Percentiles rank a stretch among this genome's conserved stretches.
Evolutionary conservation across 73 alveolate genomes (phyloP).

Genomic region (Loxodes magnus): DNA sequence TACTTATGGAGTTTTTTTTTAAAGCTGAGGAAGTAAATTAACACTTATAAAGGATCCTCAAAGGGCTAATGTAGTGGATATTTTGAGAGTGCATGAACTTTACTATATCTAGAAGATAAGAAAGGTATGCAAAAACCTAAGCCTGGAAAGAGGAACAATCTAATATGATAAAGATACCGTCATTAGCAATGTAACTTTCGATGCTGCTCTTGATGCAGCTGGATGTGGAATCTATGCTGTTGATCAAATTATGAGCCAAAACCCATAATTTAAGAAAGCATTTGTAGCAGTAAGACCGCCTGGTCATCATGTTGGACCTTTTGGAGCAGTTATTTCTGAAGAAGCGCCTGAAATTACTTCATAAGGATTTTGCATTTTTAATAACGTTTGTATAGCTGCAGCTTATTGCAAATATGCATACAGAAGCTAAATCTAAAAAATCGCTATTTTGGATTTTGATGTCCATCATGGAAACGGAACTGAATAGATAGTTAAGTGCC

Average conservation of each 20-base stretch:
- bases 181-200: conserved; percentile 26
- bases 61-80: conserved; percentile 19
- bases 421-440: conserved; percentile 47
- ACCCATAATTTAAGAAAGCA: conserved; percentile 78
- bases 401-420: conserved; percentile 62
- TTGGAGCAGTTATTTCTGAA: conserved; percentile 55
- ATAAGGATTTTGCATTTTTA: conserved; percentile 88
- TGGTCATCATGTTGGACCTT: conserved; percentile 88
- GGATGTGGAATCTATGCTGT: conserved; percentile 87
- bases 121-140: not conserved
- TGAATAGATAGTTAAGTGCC: conserved; percentile 74
- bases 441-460: conserved; percentile 93
- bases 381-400: conserved; percentile 90
- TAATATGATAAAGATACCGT: conserved; percentile 43
- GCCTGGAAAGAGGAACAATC: not conserved
- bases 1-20: too few relatives aligned
- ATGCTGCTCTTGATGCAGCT: conserved; percentile 62
- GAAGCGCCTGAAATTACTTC: conserved; percentile 32
- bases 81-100: conserved; percentile 29
- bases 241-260: conserved; percentile 56
- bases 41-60: not conserved
- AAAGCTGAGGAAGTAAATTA: too few relatives aligned
- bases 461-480: conserved; percentile 99
- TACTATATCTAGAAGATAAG: conserved; percentile 17
- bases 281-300: conserved; percentile 92